Base-by-base conservation (phyloP, 495 filamentous ascomycete species). In the Neurospora sp. region DNA sequence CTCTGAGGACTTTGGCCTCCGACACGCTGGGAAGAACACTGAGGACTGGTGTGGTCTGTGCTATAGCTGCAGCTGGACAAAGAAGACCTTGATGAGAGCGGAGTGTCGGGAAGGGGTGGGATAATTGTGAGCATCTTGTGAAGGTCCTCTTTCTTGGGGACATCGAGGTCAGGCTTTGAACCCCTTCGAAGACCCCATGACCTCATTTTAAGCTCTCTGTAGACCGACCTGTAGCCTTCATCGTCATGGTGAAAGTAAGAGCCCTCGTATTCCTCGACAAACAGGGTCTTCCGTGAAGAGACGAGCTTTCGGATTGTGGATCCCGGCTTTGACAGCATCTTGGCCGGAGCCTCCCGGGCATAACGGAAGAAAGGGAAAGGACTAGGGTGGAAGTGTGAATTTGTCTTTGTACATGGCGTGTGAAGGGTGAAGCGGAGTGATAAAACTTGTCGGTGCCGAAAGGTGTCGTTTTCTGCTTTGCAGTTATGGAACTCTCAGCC, bases 1-100 rank as follows among this genome's bases (percentile, higher is more conserved):
- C 74, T 72, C 59, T 72, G 71, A 18, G 78, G 78, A 65, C 76
- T 81, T 48, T 7, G 74, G 73, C 8, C 75, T 75, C 39, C 77
- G 75, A 45, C 72, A 39, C 27, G 45, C 27, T 37, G 74, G 44
- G 78, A 78, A 37, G 78, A 78, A 9, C 70, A 71, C 22, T 77
- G 69, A 8, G 79, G 78, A 31, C 74, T 77, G 9, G 73, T 71
- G 40, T 75, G 72, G 53, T 40, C 72, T 18, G 70, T 70, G 44
- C 71, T 76, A 71, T 78, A 73, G 71, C 87, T 82, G 71, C 74
- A 83, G 68, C 80, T 85, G 79, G 79, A 82, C 75, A 86, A 83
- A 78, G 85, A 88, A 71, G 82, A 84, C 27, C 78, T 78, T 22
- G 84, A 87, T 22, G 85, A 84, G 72, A 82, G 79, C 22, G 83